Base-by-base conservation (phyloP, 1,139 yeast genomes). In the Sporopachydermia cereana region DNA sequence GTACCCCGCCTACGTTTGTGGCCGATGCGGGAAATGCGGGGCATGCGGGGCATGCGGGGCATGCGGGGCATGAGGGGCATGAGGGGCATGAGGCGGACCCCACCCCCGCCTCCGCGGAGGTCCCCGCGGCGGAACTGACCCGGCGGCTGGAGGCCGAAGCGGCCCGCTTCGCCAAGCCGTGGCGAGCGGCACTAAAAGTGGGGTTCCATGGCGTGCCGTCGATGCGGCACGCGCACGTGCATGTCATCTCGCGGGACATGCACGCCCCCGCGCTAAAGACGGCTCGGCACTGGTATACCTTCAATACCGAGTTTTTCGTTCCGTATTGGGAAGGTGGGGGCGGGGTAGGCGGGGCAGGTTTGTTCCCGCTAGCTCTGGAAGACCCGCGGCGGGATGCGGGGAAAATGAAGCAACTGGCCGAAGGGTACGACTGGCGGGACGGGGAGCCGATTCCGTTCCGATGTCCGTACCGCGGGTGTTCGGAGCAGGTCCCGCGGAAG, bases 181-280 rank as follows among this genome's bases (percentile, higher is more conserved):
- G 39, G 39, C 9, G 9, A 7, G 22, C 5, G 12, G 9, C 39
- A 16, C 63, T 84, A n/a, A 64, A 64, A 48, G 71, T 69, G 2
- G 93, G 95, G 0, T 71, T 84, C 21, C 95, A 84, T 59, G 63
- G 83, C 2, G 71, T 72, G 1, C 95, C 95, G 1, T 79, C 89
- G 1, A 57, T 84, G 69, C 61, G 60, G 42, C 82, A 84, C 55
- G 57, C 84, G 34, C 95, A 84, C 55, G 65, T 84, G 24, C 95
- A 84, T 62, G 76, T 84, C 14, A 68, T 84, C 44, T 76, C 89
- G 0, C 68, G 63, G 44, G 95, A 84, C 59, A 71, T 81, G 55
- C 54, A 67, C 53, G 75, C 84, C 3, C 62, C 63, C 0, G 52
- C 67, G 23, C 47, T 84, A 62, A 84, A 82, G 57, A 67, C 77